These are phyloP conservation scores for Thelonectria blattea DNA, from an alignment of 2,329 filamentous ascomycete species.

Conservation along the genomic window DNA sequence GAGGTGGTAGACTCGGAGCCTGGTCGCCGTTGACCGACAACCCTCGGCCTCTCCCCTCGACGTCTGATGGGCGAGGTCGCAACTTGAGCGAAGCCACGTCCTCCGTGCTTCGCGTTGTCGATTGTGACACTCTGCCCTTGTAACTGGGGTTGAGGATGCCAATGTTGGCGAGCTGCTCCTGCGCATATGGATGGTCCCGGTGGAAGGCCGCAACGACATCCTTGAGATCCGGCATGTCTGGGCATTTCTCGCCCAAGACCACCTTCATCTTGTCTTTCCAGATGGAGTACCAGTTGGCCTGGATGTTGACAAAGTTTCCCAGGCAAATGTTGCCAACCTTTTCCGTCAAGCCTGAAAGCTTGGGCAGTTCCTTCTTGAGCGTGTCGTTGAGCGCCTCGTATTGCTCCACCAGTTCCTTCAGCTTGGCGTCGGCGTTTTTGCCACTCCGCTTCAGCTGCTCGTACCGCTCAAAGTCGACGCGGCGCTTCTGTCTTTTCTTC, in stretches of 20 bases:
- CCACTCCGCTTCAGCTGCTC: slow-evolving; percentile 78
- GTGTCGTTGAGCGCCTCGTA: slow-evolving; percentile 93
- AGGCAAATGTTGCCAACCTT: slow-evolving; percentile 84
- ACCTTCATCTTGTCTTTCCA: slow-evolving; percentile 84
- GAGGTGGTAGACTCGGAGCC: slow-evolving; percentile 67
- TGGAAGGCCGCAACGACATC: slow-evolving; percentile 81
- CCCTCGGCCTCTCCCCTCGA: slow-evolving; percentile 60
- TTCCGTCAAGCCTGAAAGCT: slow-evolving; percentile 80
- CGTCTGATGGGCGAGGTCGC: slow-evolving; percentile 56
- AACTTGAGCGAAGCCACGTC: slow-evolving; percentile 55
- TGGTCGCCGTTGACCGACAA: slow-evolving; percentile 68
- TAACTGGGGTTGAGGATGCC: slow-evolving; percentile 79
- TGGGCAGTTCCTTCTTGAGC: slow-evolving; percentile 88
- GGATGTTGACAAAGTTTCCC: slow-evolving; percentile 82
- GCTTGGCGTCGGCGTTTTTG: slow-evolving; percentile 87
- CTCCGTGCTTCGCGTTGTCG: slow-evolving; percentile 62
- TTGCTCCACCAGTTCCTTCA: slow-evolving; percentile 82
- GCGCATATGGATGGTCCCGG: slow-evolving; percentile 77
- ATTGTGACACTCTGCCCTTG: slow-evolving; percentile 64
- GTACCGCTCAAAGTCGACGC: slow-evolving; percentile 85
- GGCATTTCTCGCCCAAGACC: slow-evolving; percentile 71
- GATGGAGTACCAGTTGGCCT: slow-evolving; percentile 80
- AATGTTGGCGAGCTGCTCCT: slow-evolving; percentile 73
- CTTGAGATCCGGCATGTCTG: slow-evolving; percentile 67
- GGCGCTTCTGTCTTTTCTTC: slow-evolving; percentile 92